These are phyloP conservation scores for Suillus decipiens DNA, from an alignment of 768 basidiomycete species.

Conservation along the genomic window DNA sequence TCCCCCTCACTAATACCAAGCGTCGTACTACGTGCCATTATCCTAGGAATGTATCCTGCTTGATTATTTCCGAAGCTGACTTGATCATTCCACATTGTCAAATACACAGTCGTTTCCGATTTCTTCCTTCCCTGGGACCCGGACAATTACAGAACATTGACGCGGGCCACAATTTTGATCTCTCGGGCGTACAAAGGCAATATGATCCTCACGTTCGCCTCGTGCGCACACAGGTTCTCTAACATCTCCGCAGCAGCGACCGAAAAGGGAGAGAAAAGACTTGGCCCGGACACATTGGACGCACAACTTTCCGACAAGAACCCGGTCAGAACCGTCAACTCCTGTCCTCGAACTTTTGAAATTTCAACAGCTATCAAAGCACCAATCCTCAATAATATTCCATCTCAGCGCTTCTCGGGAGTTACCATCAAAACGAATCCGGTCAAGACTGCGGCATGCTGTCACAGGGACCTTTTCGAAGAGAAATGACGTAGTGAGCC, in stretches of 20 bases:
- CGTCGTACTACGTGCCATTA: conserved; percentile 4
- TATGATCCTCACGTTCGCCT: not conserved
- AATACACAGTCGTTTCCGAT: conserved; percentile 9
- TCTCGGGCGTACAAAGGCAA: not conserved
- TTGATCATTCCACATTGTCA: conserved; percentile 7
- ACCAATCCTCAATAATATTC: not conserved
- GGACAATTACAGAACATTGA: not conserved
- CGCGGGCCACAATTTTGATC: conserved; percentile 6
- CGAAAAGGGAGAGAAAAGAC: not conserved
- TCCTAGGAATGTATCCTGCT: conserved; percentile 20
- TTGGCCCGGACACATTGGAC: not conserved
- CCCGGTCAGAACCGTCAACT: not conserved
- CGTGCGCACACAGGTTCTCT: not conserved
- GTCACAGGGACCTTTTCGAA: conserved; percentile 12
- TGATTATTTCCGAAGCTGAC: conserved; percentile 10
- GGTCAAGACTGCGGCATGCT: conserved; percentile 10
- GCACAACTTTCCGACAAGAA: not conserved
- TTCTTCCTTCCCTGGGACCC: not conserved
- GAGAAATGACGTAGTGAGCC: conserved; percentile 13
- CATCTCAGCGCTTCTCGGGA: conserved; percentile 8
- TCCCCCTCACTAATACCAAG: conserved; percentile 11
- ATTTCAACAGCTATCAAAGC: not conserved
- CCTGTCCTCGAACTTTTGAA: not conserved
- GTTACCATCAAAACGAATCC: not conserved
- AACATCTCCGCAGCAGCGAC: not conserved